phyloP scores from a whole-genome alignment of 225 moss, liverwort and hornwort genomes.

The Neckera pumila region DNA sequence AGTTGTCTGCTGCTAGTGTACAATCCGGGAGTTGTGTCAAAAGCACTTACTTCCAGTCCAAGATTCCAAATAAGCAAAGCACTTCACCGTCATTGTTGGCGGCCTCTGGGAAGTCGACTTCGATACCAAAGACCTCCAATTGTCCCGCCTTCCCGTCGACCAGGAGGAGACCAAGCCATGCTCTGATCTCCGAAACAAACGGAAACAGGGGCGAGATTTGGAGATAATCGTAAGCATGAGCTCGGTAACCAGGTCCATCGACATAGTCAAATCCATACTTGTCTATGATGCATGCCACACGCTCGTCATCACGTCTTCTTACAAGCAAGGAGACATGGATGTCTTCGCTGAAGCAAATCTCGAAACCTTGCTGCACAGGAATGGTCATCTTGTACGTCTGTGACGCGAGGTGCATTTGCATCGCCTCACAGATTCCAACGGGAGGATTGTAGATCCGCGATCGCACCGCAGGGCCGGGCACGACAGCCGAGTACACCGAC shows the following conservation, averaged over 20 bases:
- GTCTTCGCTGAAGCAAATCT: slow-evolving; percentile 34
- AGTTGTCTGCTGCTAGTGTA: slow-evolving; percentile 26
- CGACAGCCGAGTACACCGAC: slow-evolving; percentile 67
- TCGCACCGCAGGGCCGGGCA: slow-evolving; percentile 53
- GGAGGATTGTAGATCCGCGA: slow-evolving; percentile 55
- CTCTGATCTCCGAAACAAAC: slow-evolving; percentile 75
- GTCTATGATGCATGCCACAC: slow-evolving; percentile 83
- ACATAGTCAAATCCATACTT: slow-evolving; percentile 72
- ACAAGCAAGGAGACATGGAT: slow-evolving; percentile 68
- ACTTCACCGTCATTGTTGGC: slow-evolving; percentile 78
- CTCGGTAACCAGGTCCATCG: slow-evolving; percentile 69
- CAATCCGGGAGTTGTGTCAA: slow-evolving; percentile 21
- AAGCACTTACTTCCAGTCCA: slow-evolving; percentile 84
- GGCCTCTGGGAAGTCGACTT: slow-evolving; percentile 72
- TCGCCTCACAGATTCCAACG: slow-evolving; percentile 48
- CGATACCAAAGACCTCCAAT: slow-evolving; percentile 79
- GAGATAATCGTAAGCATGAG: slow-evolving; percentile 67
- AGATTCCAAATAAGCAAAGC: slow-evolving; percentile 72
- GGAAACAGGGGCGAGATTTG: slow-evolving; percentile 73
- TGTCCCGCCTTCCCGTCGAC: slow-evolving; percentile 44
- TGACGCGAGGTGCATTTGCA: slow-evolving; percentile 65
- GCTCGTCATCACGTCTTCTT: slow-evolving; percentile 70
- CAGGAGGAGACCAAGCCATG: slow-evolving; percentile 74
- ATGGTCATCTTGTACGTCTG: slow-evolving; percentile 76
- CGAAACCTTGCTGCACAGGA: slow-evolving; percentile 63